Percentiles rank a stretch among this genome's conserved stretches.
Evolutionary conservation across 768 basidiomycete species (phyloP).

Genomic region (Tulasnella calospora): DNA sequence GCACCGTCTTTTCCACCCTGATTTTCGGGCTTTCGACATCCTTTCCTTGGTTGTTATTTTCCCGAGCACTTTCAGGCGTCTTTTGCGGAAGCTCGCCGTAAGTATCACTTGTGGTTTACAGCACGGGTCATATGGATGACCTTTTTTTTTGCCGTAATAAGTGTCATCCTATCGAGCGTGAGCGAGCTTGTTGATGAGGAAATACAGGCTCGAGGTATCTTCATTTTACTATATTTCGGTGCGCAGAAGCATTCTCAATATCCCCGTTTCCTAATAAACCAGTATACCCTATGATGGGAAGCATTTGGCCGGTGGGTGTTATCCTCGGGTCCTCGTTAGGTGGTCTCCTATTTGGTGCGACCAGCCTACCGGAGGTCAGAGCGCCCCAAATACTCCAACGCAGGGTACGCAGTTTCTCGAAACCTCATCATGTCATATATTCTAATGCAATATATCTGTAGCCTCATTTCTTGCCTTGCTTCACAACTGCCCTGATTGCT

Average conservation of each 20-base stretch:
- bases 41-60: background rate
- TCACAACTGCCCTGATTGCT: background rate
- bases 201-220: background rate
- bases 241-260: background rate
- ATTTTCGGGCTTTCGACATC: background rate
- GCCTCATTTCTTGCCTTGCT: background rate
- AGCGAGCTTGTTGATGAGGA: background rate
- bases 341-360: background rate
- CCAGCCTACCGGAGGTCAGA: background rate
- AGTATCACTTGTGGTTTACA: background rate
- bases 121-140: background rate
- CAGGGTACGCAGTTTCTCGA: background rate
- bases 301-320: background rate
- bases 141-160: background rate
- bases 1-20: background rate
- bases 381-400: background rate
- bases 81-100: background rate
- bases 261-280: background rate
- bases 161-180: background rate
- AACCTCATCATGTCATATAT: background rate
- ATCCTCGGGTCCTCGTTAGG: background rate
- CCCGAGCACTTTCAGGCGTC: background rate
- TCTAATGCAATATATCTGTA: background rate
- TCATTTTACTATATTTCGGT: background rate
- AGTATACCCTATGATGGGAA: background rate